phyloP scores from a whole-genome alignment of 2,329 filamentous ascomycete species.

The Aotearoamyces nothofagi region DNA sequence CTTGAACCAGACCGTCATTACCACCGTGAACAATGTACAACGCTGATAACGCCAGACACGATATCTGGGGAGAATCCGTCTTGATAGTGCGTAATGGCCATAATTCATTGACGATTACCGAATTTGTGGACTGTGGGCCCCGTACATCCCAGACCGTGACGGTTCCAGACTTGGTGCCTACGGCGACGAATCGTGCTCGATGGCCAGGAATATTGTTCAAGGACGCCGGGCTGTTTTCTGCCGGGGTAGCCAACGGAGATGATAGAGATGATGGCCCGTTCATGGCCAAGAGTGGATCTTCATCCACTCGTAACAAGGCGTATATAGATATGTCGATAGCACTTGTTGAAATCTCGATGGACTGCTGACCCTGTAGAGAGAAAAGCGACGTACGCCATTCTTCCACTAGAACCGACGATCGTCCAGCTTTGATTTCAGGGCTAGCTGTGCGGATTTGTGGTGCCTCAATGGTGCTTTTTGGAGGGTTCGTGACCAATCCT shows the following conservation, averaged over 20 bases:
- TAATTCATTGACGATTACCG: slow-evolving; percentile 40
- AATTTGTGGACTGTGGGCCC: slow-evolving; percentile 38
- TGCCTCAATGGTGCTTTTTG: slow-evolving; percentile 5
- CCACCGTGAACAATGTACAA: slow-evolving; percentile 87
- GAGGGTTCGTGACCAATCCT: slow-evolving; percentile 12
- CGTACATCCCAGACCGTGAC: slow-evolving; percentile 79
- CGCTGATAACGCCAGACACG: slow-evolving; percentile 67
- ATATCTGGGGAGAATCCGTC: slow-evolving; percentile 80
- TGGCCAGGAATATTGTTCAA: slow-evolving; percentile 72
- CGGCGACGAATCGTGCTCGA: slow-evolving; percentile 62
- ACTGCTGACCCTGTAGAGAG: slow-evolving; percentile 41
- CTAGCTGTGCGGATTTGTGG: slow-evolving; percentile 12
- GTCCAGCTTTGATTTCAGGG: slow-evolving; percentile 8
- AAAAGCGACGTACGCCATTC: slow-evolving; percentile 54
- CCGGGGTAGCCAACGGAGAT: slow-evolving; percentile 10
- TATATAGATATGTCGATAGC: slow-evolving; percentile 62
- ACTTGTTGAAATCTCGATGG: slow-evolving; percentile 50
- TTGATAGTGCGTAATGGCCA: slow-evolving; percentile 67
- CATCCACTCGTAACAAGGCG: slow-evolving; percentile 53
- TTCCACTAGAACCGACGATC: slow-evolving; percentile 27
- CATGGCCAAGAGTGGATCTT: slow-evolving; percentile 59
- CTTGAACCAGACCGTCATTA: slow-evolving; percentile 86
- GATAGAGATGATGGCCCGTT: slow-evolving; percentile 25
- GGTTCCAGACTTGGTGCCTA: slow-evolving; percentile 66
- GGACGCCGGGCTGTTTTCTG: slow-evolving; percentile 9